Base-by-base conservation (phyloP, 306 rosid species). In the Malus sieversii region DNA sequence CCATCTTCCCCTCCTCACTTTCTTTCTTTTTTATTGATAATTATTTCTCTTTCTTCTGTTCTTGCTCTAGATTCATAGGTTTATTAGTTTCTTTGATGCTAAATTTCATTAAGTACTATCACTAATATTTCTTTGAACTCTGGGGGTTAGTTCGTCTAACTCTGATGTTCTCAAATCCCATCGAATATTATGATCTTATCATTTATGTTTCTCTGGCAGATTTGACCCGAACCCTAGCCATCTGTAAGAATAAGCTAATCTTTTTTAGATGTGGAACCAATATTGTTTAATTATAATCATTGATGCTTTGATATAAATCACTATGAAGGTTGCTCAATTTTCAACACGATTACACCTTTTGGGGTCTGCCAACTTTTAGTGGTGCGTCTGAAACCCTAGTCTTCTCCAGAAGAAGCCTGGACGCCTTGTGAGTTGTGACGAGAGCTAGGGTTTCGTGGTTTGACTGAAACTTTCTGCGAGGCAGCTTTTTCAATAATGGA, bases 361-460 rank as follows among this genome's bases (percentile, higher is more conserved):
- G 62, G 44, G 79, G 59, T n/a, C 62, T 14, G 27, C 20, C 22
- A 30, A 32, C 19, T 73, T 45, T 45, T 9, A 30, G 19, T 75
- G 80, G 75, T 30, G n/a, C 38, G 74, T 77, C 75, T 29, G 2
- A 77, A 84, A 77, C 87, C 82, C 86, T 81, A 84, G 83, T 55
- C 16, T 23, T 18, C 72, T 55, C 7, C 22, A 53, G 44, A 55
- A 65, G 62, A 72, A 81, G 84, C 72, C 84, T 66, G 48, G 64
- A 74, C 76, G 81, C 74, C 83, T 73, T 57, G 59, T 45, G 40
- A 23, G 71, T 70, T 22, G 13, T 32, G 46, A 73, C 2, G 66
- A 59, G 10, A 76, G 38, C 79, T 85, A 81, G 86, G 90, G 87
- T 83, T 91, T 84, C 57, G 59, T 78, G 40, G 52, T 79, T 82